Evolutionary conservation across 139 green algal species (phyloP).

Genomic region (Chlorella ohadii): DNA sequence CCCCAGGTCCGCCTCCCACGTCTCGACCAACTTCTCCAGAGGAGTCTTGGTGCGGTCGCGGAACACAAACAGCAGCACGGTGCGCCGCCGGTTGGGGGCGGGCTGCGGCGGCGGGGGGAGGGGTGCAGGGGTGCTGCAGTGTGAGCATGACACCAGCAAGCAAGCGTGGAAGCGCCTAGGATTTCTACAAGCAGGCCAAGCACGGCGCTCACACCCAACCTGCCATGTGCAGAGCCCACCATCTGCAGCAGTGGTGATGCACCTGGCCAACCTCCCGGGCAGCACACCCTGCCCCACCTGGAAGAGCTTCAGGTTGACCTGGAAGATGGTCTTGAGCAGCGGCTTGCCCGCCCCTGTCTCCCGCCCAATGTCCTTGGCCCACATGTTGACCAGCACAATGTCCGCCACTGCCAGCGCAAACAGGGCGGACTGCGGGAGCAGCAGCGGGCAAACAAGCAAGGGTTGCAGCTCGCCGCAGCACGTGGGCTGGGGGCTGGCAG

Average conservation of each 20-base stretch:
- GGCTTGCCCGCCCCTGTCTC: conserved; percentile 96
- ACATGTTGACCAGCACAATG: conserved; percentile 98
- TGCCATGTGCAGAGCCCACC: too few species aligned
- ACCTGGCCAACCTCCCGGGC: too few species aligned
- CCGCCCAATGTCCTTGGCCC: conserved; percentile 97
- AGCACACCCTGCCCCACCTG: not conserved
- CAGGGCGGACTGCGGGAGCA: conserved; percentile 76
- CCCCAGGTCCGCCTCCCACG: conserved; percentile 70
- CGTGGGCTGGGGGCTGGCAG: too few species aligned
- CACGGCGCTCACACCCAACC: too few species aligned
- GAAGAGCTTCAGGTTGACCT: conserved; percentile 99
- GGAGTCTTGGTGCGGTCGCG: conserved; percentile 93
- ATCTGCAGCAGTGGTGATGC: too few species aligned
- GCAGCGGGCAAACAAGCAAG: too few species aligned
- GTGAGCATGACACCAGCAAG: not conserved
- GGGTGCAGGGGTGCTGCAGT: not conserved
- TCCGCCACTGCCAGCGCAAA: conserved; percentile 96
- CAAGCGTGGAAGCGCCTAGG: too few species aligned
- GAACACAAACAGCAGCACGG: conserved; percentile 98
- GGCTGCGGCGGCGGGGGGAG: conserved; percentile 43
- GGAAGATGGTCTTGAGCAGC: conserved; percentile 97
- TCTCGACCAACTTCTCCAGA: conserved; percentile 69
- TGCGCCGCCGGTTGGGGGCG: conserved; percentile 65
- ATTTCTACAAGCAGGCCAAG: too few species aligned
- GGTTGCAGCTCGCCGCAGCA: too few species aligned